A percentile compares a stretch with the other conserved stretches of the same genome.
Evolutionary conservation across 257 asterid species (phyloP).

Genomic region (Solanum pinnatisectum): DNA sequence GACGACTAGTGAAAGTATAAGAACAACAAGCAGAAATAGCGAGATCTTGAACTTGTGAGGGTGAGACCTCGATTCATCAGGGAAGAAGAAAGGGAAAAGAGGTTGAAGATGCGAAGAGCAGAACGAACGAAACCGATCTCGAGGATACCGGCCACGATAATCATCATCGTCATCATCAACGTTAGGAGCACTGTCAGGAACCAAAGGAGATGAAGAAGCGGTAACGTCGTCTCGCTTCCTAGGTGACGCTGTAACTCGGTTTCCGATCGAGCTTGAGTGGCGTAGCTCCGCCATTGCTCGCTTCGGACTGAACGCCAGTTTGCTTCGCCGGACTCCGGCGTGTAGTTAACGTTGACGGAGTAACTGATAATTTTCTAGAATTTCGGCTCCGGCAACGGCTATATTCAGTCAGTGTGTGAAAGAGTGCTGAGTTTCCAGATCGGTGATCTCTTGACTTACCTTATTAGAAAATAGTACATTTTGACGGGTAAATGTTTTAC

Average conservation of each 20-base stretch:
- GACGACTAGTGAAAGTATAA: slow-evolving; percentile 36
- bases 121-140: slow-evolving; percentile 67
- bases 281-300: slow-evolving; percentile 99
- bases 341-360: background rate
- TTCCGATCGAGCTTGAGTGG: slow-evolving; percentile 82
- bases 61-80: slow-evolving; percentile 59
- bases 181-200: slow-evolving; percentile 16
- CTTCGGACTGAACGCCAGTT: slow-evolving; percentile 98
- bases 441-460: slow-evolving; percentile 4
- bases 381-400: background rate
- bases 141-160: slow-evolving; percentile 57
- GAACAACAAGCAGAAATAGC: slow-evolving; percentile 26
- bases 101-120: slow-evolving; percentile 21
- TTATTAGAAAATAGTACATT: background rate
- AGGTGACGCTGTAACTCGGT: slow-evolving; percentile 62
- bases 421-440: background rate
- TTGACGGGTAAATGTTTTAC: background rate
- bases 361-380: background rate
- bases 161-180: slow-evolving; percentile 37
- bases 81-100: slow-evolving; percentile 36
- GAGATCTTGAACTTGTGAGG: slow-evolving; percentile 57
- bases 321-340: background rate
- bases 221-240: slow-evolving; percentile 30
- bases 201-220: slow-evolving; percentile 17
- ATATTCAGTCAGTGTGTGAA: background rate